phyloP scores from a whole-genome alignment of 2,329 filamentous ascomycete species.

The Emergomyces africanus region DNA sequence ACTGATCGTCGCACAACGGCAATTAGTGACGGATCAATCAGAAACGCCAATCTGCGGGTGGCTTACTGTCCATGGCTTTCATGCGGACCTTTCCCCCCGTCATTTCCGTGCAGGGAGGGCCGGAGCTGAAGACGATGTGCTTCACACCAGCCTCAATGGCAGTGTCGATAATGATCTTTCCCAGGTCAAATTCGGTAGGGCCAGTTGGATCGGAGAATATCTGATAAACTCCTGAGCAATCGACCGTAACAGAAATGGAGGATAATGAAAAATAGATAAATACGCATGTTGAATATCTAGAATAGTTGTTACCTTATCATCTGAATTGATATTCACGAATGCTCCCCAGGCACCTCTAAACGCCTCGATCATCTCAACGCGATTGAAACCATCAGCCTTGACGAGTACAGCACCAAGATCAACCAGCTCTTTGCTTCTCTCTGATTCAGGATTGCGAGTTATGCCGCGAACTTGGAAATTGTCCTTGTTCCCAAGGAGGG shows the following conservation, averaged over 20 bases:
- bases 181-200: constrained; percentile 24
- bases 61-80: constrained; percentile 24
- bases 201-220: constrained; percentile 9
- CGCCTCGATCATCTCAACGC: constrained; percentile 12
- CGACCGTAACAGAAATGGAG: neutral
- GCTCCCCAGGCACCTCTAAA: constrained; percentile 14
- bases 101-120: constrained; percentile 20
- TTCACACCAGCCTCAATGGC: constrained; percentile 22
- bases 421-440: constrained; percentile 11
- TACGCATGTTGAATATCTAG: neutral
- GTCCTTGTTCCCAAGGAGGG: neutral
- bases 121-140: constrained; percentile 27
- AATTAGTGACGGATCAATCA: neutral
- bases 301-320: constrained; percentile 4
- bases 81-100: constrained; percentile 22
- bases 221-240: neutral
- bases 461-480: neutral
- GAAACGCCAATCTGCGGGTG: no score
- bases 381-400: constrained; percentile 13
- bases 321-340: constrained; percentile 15
- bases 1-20: constrained; percentile 14
- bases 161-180: constrained; percentile 23
- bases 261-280: neutral
- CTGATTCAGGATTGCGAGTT: constrained; percentile 14
- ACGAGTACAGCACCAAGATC: constrained; percentile 16